A percentile compares a stretch with the other conserved stretches of the same genome.
These are phyloP conservation scores for Luvunga scandens DNA, from an alignment of 345 rosid species.

Conservation along the genomic window DNA sequence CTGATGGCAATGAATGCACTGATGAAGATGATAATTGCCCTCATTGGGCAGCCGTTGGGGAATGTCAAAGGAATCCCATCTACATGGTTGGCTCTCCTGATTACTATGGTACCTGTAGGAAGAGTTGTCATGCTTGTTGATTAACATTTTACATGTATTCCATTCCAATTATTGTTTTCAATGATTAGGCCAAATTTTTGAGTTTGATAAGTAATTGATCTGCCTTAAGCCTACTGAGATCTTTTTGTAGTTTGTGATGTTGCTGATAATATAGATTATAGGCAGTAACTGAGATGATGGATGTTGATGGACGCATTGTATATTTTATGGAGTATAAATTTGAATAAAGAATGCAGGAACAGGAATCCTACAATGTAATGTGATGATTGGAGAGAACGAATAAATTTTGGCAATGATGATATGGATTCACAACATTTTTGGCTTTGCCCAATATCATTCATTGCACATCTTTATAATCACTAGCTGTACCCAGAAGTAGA, in stretches of 20 bases:
- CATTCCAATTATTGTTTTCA: constrained; percentile 3
- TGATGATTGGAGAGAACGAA: too few species aligned
- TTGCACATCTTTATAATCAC: not conserved
- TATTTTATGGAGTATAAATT: too few species aligned
- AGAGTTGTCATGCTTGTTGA: constrained; percentile 76
- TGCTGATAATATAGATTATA: not conserved
- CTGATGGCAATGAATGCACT: constrained; percentile 45
- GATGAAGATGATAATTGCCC: constrained; percentile 77
- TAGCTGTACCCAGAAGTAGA: too few species aligned
- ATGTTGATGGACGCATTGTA: not conserved
- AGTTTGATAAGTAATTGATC: not conserved
- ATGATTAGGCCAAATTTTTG: constrained; percentile 5
- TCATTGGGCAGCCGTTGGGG: constrained; percentile 76
- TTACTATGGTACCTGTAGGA: constrained; percentile 87
- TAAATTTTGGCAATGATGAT: too few species aligned
- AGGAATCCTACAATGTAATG: too few species aligned
- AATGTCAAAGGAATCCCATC: constrained; percentile 80
- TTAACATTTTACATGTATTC: not conserved
- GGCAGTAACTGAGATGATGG: not conserved
- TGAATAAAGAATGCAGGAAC: too few species aligned
- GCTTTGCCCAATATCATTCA: not conserved
- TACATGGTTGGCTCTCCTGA: constrained; percentile 91
- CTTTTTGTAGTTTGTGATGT: not conserved
- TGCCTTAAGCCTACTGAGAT: not conserved
- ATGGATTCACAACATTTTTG: too few species aligned